Percentiles rank a stretch among this genome's conserved stretches.
Conservation (phyloP, 768 basidiomycete species). For the Suillus plorans region DNA sequence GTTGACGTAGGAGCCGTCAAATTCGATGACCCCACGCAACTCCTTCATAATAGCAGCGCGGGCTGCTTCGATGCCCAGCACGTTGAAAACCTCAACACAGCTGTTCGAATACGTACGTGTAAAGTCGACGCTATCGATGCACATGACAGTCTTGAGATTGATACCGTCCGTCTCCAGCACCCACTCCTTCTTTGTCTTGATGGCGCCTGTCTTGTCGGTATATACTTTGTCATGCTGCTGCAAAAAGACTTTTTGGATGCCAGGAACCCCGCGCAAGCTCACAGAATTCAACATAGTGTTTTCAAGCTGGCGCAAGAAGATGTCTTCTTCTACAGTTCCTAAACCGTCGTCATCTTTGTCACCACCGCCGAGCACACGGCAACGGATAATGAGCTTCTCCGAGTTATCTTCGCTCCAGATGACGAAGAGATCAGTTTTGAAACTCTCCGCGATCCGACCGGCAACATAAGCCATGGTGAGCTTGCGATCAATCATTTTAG, state of each 20-base stretch:
- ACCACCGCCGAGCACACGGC: constrained; percentile 82
- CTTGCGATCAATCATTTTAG: constrained; percentile 97
- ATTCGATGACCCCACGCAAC: constrained; percentile 93
- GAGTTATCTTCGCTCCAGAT: constrained; percentile 99
- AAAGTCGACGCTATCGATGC: constrained; percentile 93
- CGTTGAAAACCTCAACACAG: constrained; percentile 91
- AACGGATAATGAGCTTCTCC: constrained; percentile 94
- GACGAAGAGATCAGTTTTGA: constrained; percentile 94
- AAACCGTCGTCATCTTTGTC: constrained; percentile 86
- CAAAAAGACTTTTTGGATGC: constrained; percentile 92
- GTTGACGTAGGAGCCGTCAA: constrained; percentile 99
- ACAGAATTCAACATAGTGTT: constrained; percentile 96
- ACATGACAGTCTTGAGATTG: constrained; percentile 94
- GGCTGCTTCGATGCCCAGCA: constrained; percentile 96
- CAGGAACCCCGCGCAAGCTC: constrained; percentile 88
- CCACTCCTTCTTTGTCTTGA: constrained; percentile 78
- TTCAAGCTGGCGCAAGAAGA: constrained; percentile 94
- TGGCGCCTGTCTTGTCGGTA: constrained; percentile 62
- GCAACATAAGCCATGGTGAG: constrained; percentile 95
- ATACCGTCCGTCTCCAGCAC: constrained; percentile 96
- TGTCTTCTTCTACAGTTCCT: constrained; percentile 83
- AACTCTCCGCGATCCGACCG: constrained; percentile 88
- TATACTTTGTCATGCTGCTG: constrained; percentile 80
- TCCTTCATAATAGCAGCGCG: constrained; percentile 94
- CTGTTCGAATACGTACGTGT: constrained; percentile 94